phyloP scores from a whole-genome alignment of 257 asterid genomes.

The Plantago elongata region DNA sequence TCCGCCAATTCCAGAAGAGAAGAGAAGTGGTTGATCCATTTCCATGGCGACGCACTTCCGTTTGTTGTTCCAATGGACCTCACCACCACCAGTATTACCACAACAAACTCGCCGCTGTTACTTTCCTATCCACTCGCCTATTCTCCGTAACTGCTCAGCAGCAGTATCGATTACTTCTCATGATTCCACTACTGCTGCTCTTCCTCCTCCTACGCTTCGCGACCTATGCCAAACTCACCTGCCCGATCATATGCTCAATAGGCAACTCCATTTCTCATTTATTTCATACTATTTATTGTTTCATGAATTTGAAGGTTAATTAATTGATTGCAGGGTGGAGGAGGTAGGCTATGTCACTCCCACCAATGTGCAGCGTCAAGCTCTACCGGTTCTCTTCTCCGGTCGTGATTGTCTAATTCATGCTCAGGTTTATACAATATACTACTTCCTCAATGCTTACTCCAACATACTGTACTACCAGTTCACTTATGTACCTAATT shows the following conservation, averaged over 20 bases:
- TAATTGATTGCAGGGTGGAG: conserved; percentile 64
- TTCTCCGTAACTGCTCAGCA: conserved; percentile 21
- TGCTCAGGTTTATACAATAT: conserved; percentile 62
- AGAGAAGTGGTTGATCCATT: not conserved
- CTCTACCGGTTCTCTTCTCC: conserved; percentile 70
- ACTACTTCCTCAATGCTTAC: too few relatives aligned
- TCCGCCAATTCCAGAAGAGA: too few relatives aligned
- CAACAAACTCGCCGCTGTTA: conserved; percentile 2
- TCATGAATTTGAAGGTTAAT: conserved; percentile 6
- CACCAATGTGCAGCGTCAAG: conserved; percentile 64
- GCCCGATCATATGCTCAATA: conserved; percentile 68
- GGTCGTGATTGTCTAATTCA: conserved; percentile 88
- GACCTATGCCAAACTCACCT: conserved; percentile 69
- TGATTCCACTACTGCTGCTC: conserved; percentile 14
- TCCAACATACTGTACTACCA: too few relatives aligned
- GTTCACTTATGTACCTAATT: too few relatives aligned
- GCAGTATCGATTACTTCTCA: conserved; percentile 18
- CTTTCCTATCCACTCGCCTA: not conserved
- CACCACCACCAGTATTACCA: conserved; percentile 12
- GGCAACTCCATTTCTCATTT: conserved; percentile 31
- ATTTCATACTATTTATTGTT: not conserved
- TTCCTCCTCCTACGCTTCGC: conserved; percentile 33
- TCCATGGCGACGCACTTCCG: conserved; percentile 44
- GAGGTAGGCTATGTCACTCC: conserved; percentile 68
- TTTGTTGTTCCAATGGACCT: conserved; percentile 31